phyloP scores from a whole-genome alignment of 768 basidiomycete species.

The Hysterangium stoloniferum region DNA sequence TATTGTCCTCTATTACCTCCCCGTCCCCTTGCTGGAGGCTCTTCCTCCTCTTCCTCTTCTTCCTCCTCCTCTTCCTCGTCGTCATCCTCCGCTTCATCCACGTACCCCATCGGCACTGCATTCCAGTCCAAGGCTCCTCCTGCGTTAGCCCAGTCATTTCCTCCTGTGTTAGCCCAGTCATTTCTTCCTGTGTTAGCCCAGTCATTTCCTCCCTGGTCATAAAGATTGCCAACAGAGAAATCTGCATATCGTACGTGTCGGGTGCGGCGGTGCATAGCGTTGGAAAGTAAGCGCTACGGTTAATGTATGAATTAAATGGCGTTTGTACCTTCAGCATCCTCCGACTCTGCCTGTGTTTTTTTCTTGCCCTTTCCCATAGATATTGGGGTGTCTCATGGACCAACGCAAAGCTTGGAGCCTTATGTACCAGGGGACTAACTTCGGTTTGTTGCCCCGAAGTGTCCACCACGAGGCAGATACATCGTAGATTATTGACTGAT shows the following conservation, averaged over 20 bases:
- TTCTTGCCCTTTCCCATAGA: neutral
- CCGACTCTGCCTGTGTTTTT: neutral
- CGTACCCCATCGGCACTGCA: neutral
- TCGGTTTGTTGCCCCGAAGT: too few relatives aligned
- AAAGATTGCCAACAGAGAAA: neutral
- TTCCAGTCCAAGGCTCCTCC: neutral
- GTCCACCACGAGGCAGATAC: conserved; percentile 1
- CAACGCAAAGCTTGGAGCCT: too few relatives aligned
- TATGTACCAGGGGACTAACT: too few relatives aligned
- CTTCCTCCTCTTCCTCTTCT: conserved; percentile 7
- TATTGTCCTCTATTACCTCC: neutral
- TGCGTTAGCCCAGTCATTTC: neutral
- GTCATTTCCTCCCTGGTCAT: neutral
- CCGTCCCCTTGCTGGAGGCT: neutral
- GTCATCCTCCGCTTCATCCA: too few relatives aligned
- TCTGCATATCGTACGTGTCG: neutral
- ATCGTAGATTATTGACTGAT: neutral
- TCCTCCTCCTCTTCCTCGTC: conserved; percentile 9
- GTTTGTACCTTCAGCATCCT: neutral
- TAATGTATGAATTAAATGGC: too few relatives aligned
- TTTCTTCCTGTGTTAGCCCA: neutral
- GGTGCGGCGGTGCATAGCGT: too few relatives aligned
- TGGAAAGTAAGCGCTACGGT: too few relatives aligned
- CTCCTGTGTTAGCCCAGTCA: too few relatives aligned
- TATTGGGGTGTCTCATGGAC: neutral